Base-by-base conservation (phyloP, 192 early-diverging fungal genomes). In the Gigaspora rosea region DNA sequence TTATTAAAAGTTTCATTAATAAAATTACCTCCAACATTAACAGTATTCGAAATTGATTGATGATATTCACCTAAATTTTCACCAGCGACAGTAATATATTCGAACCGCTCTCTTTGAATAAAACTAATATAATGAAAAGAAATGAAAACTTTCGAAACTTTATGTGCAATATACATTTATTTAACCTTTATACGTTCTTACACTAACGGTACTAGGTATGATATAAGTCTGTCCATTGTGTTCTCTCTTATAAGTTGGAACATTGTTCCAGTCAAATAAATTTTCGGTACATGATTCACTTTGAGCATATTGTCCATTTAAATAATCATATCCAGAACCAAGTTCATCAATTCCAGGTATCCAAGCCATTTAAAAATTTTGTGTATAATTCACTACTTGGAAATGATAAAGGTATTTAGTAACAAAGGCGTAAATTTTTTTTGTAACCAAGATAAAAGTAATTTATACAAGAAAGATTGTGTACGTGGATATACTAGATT, bases 11-110 rank as follows among this genome's bases (percentile, higher is more conserved):
- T 61, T 15, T 18, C 22, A 22, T 61, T 61, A 61, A 61, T 61
- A 22, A 10, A 22, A 66, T 18, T 27, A 66, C 27, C 35, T 66
- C n/a, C 64, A 20, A 66, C n/a, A 66, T 36, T 47, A 18, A 66
- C 1, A 41, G 64, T 18, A 10, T 2, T 20, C 33, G 64, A 66
- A 47, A 66, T 36, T 66, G 32, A 33, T 66, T 66, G 33, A 13
- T 66, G 64, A 66, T 48, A 66, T 66, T 66, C 64, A 46, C 46
- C 64, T 47, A 66, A 66, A 20, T 13, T 66, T 66, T 66, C 36
- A 46, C 64, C 64, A 47, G 64, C 36, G 12, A 66, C 10, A 12
- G 46, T 18, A n/a, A 46, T 13, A n/a, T 66, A 66, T 36, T 66
- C 46, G 35, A 47, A 61, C 9, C 8, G 58, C 18, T 20, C 16